Evolutionary conservation across 2,329 filamentous ascomycete species (phyloP), one percentile per base, ranked within the genome.

Genomic region (Hymenoscyphus albidus): DNA sequence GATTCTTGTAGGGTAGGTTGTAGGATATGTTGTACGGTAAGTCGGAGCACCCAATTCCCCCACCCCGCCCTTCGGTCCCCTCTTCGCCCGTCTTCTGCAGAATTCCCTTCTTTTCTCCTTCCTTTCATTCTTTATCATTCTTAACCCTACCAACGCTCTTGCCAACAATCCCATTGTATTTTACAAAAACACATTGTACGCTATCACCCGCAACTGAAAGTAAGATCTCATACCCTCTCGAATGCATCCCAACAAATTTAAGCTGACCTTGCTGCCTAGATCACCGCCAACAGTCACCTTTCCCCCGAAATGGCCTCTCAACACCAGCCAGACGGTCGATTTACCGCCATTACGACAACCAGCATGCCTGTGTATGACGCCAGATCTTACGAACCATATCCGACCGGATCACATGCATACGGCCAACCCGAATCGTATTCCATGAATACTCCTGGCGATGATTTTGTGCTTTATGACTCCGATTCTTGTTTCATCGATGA

Each of bases 251-350:
- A 51, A 31, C 31, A 35, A 40, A 16, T 38, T 38, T 12, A 13
- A 42, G 38, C 59, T 62, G 44, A 62, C 58, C 58, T 27, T n/a
- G 44, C 48, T 62, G 44, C 32, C 59, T 62, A 62, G 40, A n/a
- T 12, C n/a, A 31, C n/a, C n/a, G n/a, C n/a, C 42, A 40, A 40
- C 44, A 56, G 40, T 62, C 39, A 35, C 40, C 59, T 27, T 55
- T n/a, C 27, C 22, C 7, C 18, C 22, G 27, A 16, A 3, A 31
- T 55, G 48, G 22, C 59, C 7, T 42, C 16, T 18, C 58, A 44
- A 32, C 5, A 56, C 51, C 44, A 61, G 48, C 14, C 59, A 35
- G 48, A 32, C 44, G 27, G 35, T 13, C 42, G 18, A 40, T 13
- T 55, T 42, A 48, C 44, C 59, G 22, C 59, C 59, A 60, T 61